These are phyloP conservation scores for Selenicereus undatus DNA, from an alignment of 148 eudicot species.

Conservation along the genomic window DNA sequence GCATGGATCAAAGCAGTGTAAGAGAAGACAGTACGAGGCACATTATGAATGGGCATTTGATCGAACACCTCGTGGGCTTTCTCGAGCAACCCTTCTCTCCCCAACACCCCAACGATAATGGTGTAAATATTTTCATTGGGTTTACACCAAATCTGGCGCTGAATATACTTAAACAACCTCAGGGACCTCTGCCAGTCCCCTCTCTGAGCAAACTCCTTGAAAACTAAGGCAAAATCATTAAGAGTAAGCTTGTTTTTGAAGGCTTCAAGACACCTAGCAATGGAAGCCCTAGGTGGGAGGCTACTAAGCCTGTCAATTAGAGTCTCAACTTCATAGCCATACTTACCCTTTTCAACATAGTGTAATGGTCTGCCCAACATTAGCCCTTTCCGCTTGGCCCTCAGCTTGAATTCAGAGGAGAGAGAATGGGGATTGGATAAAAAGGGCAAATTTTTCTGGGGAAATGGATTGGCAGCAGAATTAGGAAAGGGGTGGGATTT, in stretches of 20 bases:
- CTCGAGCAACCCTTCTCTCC: constrained; percentile 85
- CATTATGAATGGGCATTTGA: constrained; percentile 69
- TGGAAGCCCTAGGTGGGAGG: constrained; percentile 84
- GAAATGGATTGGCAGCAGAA: constrained; percentile 22
- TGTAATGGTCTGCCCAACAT: constrained; percentile 63
- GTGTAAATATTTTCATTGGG: constrained; percentile 91
- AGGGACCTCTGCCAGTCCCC: constrained; percentile 95
- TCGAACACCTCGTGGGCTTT: constrained; percentile 76
- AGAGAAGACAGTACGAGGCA: constrained; percentile 66
- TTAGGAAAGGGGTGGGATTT: constrained; percentile 23
- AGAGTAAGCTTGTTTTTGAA: constrained; percentile 78
- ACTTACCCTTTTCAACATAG: constrained; percentile 83
- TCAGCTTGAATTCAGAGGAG: constrained; percentile 28
- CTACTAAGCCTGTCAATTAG: constrained; percentile 81
- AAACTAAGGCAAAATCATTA: constrained; percentile 69
- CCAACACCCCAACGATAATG: constrained; percentile 66
- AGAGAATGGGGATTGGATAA: constrained; percentile 26
- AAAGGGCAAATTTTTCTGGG: constrained; percentile 16
- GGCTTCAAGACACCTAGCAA: constrained; percentile 79
- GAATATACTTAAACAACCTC: constrained; percentile 91
- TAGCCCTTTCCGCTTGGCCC: constrained; percentile 57
- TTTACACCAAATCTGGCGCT: constrained; percentile 94
- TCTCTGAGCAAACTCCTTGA: constrained; percentile 82
- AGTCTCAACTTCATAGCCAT: constrained; percentile 78
- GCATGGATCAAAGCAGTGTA: constrained; percentile 88